phyloP scores from a whole-genome alignment of 768 basidiomycete genomes.

The Termitomyces sp. region DNA sequence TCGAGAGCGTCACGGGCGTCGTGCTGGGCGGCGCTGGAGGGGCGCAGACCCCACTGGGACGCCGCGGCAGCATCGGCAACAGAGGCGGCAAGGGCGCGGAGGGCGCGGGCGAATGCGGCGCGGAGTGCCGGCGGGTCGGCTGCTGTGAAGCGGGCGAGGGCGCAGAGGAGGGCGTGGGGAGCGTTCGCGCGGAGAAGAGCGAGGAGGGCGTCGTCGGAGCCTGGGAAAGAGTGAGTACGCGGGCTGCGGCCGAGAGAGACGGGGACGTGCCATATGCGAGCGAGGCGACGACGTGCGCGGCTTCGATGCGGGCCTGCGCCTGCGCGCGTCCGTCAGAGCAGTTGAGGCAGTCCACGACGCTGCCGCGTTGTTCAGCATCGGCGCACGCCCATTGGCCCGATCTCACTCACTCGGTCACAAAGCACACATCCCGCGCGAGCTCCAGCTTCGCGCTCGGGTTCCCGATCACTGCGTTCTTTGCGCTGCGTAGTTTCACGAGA shows the following conservation, averaged over 20 bases:
- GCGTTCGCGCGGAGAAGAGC: slow-evolving; percentile 54
- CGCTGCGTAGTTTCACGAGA: slow-evolving; percentile 47
- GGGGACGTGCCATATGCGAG: slow-evolving; percentile 52
- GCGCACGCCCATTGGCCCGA: slow-evolving; percentile 16
- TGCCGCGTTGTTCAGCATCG: slow-evolving; percentile 16
- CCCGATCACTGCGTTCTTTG: slow-evolving; percentile 75
- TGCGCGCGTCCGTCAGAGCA: slow-evolving; percentile 30
- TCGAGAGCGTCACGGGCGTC: slow-evolving; percentile 56
- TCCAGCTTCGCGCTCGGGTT: slow-evolving; percentile 67
- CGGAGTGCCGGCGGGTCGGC: slow-evolving; percentile 35
- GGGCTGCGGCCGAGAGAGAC: background rate
- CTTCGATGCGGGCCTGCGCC: slow-evolving; percentile 60
- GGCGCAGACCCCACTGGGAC: slow-evolving; percentile 56
- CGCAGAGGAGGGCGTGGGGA: slow-evolving; percentile 53
- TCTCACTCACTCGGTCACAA: slow-evolving; percentile 54
- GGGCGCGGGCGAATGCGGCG: slow-evolving; percentile 55
- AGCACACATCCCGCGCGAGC: slow-evolving; percentile 48
- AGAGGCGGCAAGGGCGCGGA: slow-evolving; percentile 53
- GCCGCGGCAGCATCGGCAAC: slow-evolving; percentile 68
- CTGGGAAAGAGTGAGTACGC: slow-evolving; percentile 20
- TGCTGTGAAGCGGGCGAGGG: slow-evolving; percentile 44
- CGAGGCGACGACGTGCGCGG: slow-evolving; percentile 70
- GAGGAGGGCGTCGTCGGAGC: slow-evolving; percentile 55
- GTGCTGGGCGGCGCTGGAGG: slow-evolving; percentile 32
- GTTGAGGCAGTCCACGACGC: slow-evolving; percentile 60